Evolutionary conservation across 2,329 filamentous ascomycete species (phyloP), one percentile per base, ranked within the genome.

Genomic region (Diaporthe sp.): DNA sequence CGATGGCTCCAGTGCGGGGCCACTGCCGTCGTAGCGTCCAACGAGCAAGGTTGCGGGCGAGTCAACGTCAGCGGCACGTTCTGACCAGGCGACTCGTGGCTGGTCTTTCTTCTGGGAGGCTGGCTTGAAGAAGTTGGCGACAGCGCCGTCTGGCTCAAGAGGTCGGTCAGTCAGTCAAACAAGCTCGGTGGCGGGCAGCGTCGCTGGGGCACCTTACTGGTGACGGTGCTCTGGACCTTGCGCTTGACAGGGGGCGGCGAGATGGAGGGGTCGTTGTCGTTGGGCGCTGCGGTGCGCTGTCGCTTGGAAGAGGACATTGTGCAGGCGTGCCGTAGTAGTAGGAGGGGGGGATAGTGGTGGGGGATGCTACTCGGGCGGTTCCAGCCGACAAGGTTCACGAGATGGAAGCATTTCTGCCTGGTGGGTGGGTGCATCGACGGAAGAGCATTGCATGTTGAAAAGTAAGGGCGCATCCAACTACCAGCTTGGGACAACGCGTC

Each of bases 81-180:
- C 84, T 86, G 87, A 82, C 94, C 97, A 98, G 13, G 84, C 86
- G 68, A 94, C 91, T 73, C 90, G 90, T 22, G 66, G 42, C n/a
- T 66, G 50, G 66, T 96, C 92, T 19, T 94, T 94, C 81, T 97
- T 98, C 82, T 98, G 91, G 0, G 95, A 98, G 0, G 89, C 81
- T 0, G 96, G 96, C 0, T 92, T 97, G 84, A 98, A 98, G 86
- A 98, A 98, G 71, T 90, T 94, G 27, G 94, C 90, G 1, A 97
- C 91, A 1, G 93, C 91, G 75, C 84, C 91, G 81, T 91, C 93
- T 94, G 77, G 51, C 0, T 42, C 32, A 17, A 12, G 13, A 12
- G 27, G 17, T 73, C n/a, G n/a, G n/a, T n/a, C n/a, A n/a, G 55
- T 81, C 73, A 81, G 77, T 37, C 53, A 27, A 35, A 19, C n/a